Conservation (phyloP, 2,329 filamentous ascomycete genomes). For the Graphiopsis chlorocephala region DNA sequence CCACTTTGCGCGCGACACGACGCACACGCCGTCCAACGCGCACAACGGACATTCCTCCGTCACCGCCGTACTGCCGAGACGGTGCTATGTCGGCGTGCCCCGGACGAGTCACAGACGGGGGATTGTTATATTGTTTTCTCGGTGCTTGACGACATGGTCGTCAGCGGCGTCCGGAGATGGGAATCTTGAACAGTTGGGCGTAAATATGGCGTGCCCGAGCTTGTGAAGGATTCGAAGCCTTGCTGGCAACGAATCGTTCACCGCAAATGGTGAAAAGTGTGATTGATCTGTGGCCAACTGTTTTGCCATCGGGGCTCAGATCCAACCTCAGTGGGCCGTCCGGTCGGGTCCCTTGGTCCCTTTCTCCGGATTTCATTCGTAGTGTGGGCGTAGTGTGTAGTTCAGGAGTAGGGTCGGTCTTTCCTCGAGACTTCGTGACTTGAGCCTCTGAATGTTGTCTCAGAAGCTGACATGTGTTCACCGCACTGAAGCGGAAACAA, state of each 20-base stretch:
- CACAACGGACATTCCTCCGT: not conserved
- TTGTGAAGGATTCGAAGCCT: not conserved
- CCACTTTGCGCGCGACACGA: not conserved
- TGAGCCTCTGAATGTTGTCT: not conserved
- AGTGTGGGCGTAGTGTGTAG: not conserved
- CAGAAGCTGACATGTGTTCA: not conserved
- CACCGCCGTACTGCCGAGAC: constrained; percentile 3
- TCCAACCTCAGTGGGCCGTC: not conserved
- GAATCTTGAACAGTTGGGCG: not conserved
- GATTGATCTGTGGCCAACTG: not conserved
- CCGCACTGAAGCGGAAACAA: not conserved
- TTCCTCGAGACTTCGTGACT: not conserved
- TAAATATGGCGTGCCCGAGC: not conserved
- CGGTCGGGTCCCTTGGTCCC: not conserved
- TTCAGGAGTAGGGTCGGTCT: not conserved
- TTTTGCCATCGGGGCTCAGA: not conserved
- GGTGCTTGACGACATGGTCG: not conserved
- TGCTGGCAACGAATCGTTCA: not conserved
- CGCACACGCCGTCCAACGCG: not conserved
- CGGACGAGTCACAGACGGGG: not conserved
- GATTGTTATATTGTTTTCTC: not conserved
- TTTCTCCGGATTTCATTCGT: not conserved
- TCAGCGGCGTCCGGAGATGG: constrained; percentile 13
- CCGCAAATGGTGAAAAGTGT: not conserved
- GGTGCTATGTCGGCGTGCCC: constrained; percentile 5